Conservation (phyloP, 306 rosid genomes). For the Echinosophora koreensis region DNA sequence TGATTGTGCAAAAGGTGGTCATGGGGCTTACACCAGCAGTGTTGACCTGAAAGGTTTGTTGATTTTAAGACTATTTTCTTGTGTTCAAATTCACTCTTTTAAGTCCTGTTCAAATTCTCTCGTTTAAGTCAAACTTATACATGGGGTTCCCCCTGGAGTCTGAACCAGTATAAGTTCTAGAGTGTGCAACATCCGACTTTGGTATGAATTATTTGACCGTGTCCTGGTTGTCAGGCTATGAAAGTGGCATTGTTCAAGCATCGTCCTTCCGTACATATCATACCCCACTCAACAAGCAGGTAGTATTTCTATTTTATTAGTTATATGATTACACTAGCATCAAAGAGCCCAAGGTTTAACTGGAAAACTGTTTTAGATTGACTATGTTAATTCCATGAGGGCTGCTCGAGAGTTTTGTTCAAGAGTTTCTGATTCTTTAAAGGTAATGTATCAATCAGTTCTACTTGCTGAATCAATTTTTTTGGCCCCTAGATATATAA, state of each 20-base stretch:
- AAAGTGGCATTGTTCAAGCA: constrained; percentile 80
- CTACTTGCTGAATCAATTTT: constrained; percentile 21
- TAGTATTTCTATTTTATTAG: constrained; percentile 43
- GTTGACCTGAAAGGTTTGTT: constrained; percentile 84
- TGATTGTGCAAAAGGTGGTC: constrained; percentile 99
- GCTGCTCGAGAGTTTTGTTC: constrained; percentile 95
- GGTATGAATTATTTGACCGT: constrained; percentile 37
- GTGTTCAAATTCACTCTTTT: constrained; percentile 27
- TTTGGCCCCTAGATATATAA: constrained; percentile 13
- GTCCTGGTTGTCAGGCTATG: constrained; percentile 65
- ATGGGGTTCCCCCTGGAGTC: constrained; percentile 15
- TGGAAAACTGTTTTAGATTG: constrained; percentile 60
- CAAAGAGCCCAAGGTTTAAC: constrained; percentile 42
- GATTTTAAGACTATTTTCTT: constrained; percentile 40
- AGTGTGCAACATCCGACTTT: constrained; percentile 15
- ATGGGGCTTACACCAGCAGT: constrained; percentile 96
- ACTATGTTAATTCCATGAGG: constrained; percentile 90
- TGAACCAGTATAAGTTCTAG: constrained; percentile 31
- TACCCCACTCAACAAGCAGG: constrained; percentile 98
- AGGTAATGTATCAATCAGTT: constrained; percentile 59
- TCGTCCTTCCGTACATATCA: constrained; percentile 97
- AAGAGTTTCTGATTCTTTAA: constrained; percentile 86
- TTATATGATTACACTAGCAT: constrained; percentile 31
- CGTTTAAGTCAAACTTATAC: constrained; percentile 17
- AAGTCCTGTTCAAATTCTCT: constrained; percentile 25